A percentile compares a stretch with the other conserved stretches of the same genome.
Conservation (phyloP, 495 filamentous ascomycete genomes). For the Amphirosellinia nigrospora region DNA sequence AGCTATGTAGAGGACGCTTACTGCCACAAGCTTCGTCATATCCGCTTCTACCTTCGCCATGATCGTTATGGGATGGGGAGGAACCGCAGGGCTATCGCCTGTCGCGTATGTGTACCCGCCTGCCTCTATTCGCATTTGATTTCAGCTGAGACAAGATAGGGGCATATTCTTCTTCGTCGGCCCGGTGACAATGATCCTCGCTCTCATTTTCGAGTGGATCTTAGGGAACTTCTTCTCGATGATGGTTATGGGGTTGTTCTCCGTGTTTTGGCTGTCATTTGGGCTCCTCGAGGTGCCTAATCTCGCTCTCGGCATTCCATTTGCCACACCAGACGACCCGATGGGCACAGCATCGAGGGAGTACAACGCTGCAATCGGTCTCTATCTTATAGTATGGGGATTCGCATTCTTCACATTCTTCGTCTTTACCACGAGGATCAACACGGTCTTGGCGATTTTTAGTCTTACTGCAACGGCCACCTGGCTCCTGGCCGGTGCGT, state of each 20-base stretch:
- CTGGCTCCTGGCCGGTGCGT: conserved; percentile 56
- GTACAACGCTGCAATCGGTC: conserved; percentile 56
- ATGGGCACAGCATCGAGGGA: conserved; percentile 51
- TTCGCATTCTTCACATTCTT: conserved; percentile 59
- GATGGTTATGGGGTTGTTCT: conserved; percentile 64
- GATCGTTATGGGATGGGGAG: conserved; percentile 62
- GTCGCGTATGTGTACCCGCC: conserved; percentile 39
- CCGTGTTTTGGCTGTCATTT: conserved; percentile 63
- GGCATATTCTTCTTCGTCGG: conserved; percentile 65
- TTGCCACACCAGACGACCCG: conserved; percentile 51
- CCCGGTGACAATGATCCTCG: conserved; percentile 54
- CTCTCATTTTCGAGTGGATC: conserved; percentile 58
- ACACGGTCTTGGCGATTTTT: conserved; percentile 58
- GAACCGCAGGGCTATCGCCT: conserved; percentile 49
- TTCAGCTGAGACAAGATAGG: conserved; percentile 2
- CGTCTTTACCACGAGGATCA: conserved; percentile 58
- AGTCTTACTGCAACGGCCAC: conserved; percentile 50
- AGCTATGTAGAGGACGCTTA: background rate
- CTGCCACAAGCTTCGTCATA: conserved; percentile 48
- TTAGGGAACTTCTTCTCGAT: conserved; percentile 61
- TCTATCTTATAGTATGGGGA: conserved; percentile 60
- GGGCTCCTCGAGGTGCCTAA: conserved; percentile 59
- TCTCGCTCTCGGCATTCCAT: conserved; percentile 54
- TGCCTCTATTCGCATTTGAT: too few species aligned
- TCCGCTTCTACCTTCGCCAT: conserved; percentile 52